These are phyloP conservation scores for Pilasporangium apinafurcum DNA, from an alignment of 352 stramenopile genomes.

Conservation along the genomic window DNA sequence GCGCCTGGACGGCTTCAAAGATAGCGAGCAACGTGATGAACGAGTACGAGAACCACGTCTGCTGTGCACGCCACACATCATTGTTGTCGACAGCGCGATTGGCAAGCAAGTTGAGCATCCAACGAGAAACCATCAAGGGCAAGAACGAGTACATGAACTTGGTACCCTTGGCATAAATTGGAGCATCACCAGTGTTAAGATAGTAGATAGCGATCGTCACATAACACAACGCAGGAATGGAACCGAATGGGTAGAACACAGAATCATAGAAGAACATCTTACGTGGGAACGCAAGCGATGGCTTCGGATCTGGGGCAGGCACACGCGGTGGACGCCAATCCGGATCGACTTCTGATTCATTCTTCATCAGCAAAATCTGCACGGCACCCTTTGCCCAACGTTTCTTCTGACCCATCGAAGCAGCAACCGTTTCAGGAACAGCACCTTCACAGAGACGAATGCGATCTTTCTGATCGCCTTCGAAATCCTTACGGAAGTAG, in stretches of 20 bases:
- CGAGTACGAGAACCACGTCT: constrained; percentile 89
- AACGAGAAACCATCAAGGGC: constrained; percentile 70
- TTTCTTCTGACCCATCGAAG: constrained; percentile 82
- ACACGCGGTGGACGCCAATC: constrained; percentile 82
- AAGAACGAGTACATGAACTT: constrained; percentile 86
- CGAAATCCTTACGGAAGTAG: constrained; percentile 89
- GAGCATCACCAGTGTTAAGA: constrained; percentile 75
- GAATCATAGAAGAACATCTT: constrained; percentile 91
- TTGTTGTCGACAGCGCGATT: constrained; percentile 88
- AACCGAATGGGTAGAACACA: constrained; percentile 86
- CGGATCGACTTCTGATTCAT: constrained; percentile 84
- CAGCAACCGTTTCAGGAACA: constrained; percentile 78
- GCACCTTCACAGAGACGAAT: constrained; percentile 83
- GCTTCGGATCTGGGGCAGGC: constrained; percentile 77
- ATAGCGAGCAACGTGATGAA: constrained; percentile 88
- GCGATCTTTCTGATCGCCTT: constrained; percentile 78
- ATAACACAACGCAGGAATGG: constrained; percentile 81
- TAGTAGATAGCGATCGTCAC: constrained; percentile 84
- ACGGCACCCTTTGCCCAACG: constrained; percentile 87
- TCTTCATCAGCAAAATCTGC: constrained; percentile 88
- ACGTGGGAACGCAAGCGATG: constrained; percentile 68
- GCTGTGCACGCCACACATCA: constrained; percentile 84
- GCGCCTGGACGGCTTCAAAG: constrained; percentile 67
- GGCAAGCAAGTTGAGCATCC: constrained; percentile 77
- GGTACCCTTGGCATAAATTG: constrained; percentile 78